Base-by-base conservation (phyloP, 208 protist genomes). In the Angomonas ambiguus region DNA sequence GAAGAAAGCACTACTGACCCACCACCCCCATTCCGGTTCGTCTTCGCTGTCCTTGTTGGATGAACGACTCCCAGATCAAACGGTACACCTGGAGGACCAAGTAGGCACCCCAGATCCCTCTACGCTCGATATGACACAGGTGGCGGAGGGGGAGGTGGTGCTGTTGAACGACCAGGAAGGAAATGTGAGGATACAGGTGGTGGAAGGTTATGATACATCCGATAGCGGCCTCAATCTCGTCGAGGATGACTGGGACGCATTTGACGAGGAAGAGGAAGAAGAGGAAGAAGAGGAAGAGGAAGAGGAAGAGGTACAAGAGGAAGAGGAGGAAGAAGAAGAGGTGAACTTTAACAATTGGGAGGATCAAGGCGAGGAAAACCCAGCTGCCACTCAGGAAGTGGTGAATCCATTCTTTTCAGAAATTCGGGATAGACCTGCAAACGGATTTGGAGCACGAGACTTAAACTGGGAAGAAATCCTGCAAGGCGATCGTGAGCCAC, bases 251-350 rank as follows among this genome's bases (percentile, higher is more conserved):
- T 22, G 33, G 27, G 55, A 41, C 28, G 8, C 8, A 42, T 41
- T 18, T 25, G 55, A 70, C 2, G 55, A 62, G 32, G 55, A 63
- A 2, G 55, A 51, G 25, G 65, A 63, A 30, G 56, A 59, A 3
- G 60, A 64, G 4, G 38, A 55, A 35, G 60, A 64, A 25, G 60
- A 53, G 8, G 60, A 64, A 34, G 24, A 64, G 20, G 35, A 59
- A 22, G 53, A 59, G 16, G 53, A 31, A 32, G 53, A 22, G 13
- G 53, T 16, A 8, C 6, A 59, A 27, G 53, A 59, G 34, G 53
- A 59, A 59, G 13, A 59, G 25, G 53, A 32, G 18, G 53, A 59
- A 31, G 60, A 68, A 27, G 51, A 42, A 51, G 63, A 68, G 34
- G 63, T 61, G 28, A 51, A 60, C 3, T 48, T 2, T 28, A 31